Evolutionary conservation across 768 basidiomycete genomes (phyloP).

Genomic region (Trametes sanguinea): DNA sequence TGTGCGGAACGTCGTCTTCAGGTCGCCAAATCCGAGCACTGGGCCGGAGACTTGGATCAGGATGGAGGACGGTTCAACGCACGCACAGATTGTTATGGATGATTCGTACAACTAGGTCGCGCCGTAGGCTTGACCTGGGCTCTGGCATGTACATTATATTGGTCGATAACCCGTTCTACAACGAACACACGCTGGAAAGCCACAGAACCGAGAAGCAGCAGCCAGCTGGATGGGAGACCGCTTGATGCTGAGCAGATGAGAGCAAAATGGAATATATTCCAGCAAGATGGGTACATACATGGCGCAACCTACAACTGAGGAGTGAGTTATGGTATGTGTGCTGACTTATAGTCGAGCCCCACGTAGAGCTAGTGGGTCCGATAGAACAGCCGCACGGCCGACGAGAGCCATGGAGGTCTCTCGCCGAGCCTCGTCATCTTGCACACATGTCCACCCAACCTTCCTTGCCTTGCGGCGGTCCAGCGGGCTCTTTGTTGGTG

Average conservation of each 20-base stretch:
- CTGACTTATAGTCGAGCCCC: slow-evolving; percentile 14
- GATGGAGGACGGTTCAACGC: slow-evolving; percentile 58
- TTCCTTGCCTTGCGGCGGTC: slow-evolving; percentile 20
- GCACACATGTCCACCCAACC: slow-evolving; percentile 23
- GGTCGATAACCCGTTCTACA: too few species aligned
- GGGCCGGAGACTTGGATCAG: slow-evolving; percentile 66
- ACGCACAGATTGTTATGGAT: slow-evolving; percentile 55
- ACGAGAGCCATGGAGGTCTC: background rate
- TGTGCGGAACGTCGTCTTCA: slow-evolving; percentile 63
- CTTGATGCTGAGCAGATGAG: too few species aligned
- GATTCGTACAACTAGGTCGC: slow-evolving; percentile 35
- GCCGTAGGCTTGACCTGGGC: too few species aligned
- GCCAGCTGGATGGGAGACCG: too few species aligned
- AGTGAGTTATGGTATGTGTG: background rate
- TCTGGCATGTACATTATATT: too few species aligned
- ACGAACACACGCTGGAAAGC: too few species aligned
- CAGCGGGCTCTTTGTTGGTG: slow-evolving; percentile 23
- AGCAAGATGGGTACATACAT: background rate
- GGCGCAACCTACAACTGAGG: background rate
- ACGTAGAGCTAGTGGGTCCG: slow-evolving; percentile 6
- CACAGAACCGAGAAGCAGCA: too few species aligned
- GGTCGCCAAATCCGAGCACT: slow-evolving; percentile 44
- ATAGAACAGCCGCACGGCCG: slow-evolving; percentile 19
- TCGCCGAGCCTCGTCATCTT: slow-evolving; percentile 8
- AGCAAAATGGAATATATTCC: too few species aligned